Evolutionary conservation across 768 basidiomycete species (phyloP), one percentile per base, ranked within the genome.

Genomic region (Porpolomopsis calyptriformis): DNA sequence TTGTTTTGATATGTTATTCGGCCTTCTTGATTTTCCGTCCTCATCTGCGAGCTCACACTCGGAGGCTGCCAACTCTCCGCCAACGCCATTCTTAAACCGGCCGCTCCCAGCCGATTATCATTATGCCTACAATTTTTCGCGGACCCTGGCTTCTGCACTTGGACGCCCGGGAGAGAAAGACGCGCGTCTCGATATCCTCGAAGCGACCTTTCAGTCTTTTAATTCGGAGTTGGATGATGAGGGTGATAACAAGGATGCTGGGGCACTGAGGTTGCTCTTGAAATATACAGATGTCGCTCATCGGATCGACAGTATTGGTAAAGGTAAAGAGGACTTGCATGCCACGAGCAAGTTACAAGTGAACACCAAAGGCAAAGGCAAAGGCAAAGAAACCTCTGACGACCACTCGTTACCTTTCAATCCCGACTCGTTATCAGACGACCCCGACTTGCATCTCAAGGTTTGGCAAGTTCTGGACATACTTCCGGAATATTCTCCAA

Each of bases 381-480:
- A 78, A 60, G 64, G 55, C 36, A 74, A 65, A 54, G 63, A 55
- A 3, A 53, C 58, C 9, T 26, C 47, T 36, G 19, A 48, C 19
- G 33, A 40, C 2, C n/a, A n/a, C n/a, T n/a, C n/a, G n/a, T n/a
- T n/a, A n/a, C n/a, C n/a, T n/a, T n/a, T n/a, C n/a, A 45, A n/a
- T 45, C 52, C 12, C 51, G 23, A 14, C 38, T 39, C 38, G 12
- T 19, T 11, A 7, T 25, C 25, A 16, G 27, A 11, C 16, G 69
- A 76, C 45, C 60, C 63, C 18, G 70, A 71, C 50, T 57, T 82
- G 16, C 79, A 84, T 45, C 44, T 73, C 19, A 73, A 80, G 42
- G 66, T 85, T 22, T 67, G 74, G 0, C 82, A 88, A 53, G 78
- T 91, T 9, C 69, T 85, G 10, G 87, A 87, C 51, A 77, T 91